Base-by-base conservation (phyloP, 129 eudicot species). In the Saussurea involucrata region DNA sequence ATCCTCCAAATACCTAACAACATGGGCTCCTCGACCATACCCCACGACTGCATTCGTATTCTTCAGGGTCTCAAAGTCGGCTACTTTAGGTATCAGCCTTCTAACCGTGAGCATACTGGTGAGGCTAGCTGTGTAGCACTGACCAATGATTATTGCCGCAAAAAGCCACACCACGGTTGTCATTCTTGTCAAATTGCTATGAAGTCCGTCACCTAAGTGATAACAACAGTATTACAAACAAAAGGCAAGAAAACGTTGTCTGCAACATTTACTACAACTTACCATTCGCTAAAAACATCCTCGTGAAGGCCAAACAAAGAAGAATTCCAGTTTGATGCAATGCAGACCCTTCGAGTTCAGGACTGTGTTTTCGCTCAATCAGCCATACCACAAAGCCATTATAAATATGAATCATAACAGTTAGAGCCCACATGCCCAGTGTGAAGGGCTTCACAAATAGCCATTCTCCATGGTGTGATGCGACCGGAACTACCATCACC, bases 71-170 rank as follows among this genome's bases (percentile, higher is more conserved):
- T 84, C 85, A 33, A 82, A 27, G 18, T 78, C 69, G 11, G 83
- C 24, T 15, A 84, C 72, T 28, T 27, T 75, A 13, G 91, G 89
- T 70, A 71, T 73, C 15, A 89, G 77, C 46, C 74, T 72, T 70
- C 78, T 67, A 46, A 82, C 82, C 8, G 95, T 89, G 60, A 89
- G 89, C 89, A 89, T 79, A 64, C 87, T 81, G 21, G 89, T 63
- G 22, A 89, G 85, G 75, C 89, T 89, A 0, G 91, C 95, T 3
- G 95, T 89, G 44, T 89, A 89, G 46, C 89, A 86, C 29, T 82
- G 87, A 4, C 87, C 84, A 15, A 89, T 68, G 75, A 89, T 74
- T 27, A 82, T 57, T 15, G 87, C 89, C 70, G 80, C 86, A 28
- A 89, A 79, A 7, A 89, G 68, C 95, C 95, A 89, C 1, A 79